These are phyloP conservation scores for Exophiala dermatitidis DNA, from an alignment of 2,329 filamentous ascomycete species.

Conservation along the genomic window DNA sequence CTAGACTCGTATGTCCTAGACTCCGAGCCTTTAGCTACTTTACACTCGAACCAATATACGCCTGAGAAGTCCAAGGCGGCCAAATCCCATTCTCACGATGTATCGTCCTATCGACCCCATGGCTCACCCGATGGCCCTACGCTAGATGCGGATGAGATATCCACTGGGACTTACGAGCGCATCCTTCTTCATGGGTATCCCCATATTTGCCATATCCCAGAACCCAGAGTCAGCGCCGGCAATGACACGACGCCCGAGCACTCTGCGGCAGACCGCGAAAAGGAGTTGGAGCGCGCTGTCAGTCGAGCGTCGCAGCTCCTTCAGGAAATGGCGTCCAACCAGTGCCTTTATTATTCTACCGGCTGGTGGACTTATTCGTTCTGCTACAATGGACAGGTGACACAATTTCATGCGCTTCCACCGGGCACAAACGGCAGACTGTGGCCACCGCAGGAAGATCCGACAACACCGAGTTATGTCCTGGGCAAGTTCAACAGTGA, in stretches of 20 bases:
- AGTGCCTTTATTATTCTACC: slow-evolving; percentile 72
- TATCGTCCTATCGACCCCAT: slow-evolving; percentile 6
- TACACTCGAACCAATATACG: slow-evolving; percentile 6
- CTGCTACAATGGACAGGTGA: slow-evolving; percentile 79
- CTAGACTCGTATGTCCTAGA: slow-evolving; percentile 52
- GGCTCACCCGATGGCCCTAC: slow-evolving; percentile 28
- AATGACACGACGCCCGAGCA: slow-evolving; percentile 61
- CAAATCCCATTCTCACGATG: slow-evolving; percentile 4
- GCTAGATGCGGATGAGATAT: background rate
- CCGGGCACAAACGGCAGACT: slow-evolving; percentile 58
- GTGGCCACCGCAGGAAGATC: slow-evolving; percentile 70
- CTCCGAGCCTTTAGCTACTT: slow-evolving; percentile 15
- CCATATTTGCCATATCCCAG: slow-evolving; percentile 80
- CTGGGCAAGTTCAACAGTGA: slow-evolving; percentile 54
- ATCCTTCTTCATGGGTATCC: slow-evolving; percentile 63
- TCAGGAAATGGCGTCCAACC: slow-evolving; percentile 62
- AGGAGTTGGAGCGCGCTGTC: slow-evolving; percentile 70
- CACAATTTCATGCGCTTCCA: slow-evolving; percentile 81
- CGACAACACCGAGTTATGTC: slow-evolving; percentile 65
- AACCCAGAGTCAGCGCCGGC: slow-evolving; percentile 53
- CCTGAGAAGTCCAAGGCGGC: background rate
- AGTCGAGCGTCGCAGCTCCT: slow-evolving; percentile 74
- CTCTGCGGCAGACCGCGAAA: slow-evolving; percentile 61
- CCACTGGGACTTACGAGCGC: slow-evolving; percentile 45
- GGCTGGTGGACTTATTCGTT: slow-evolving; percentile 98